Evolutionary conservation across 2,329 filamentous ascomycete species (phyloP).

Genomic region (Cercospora beticola): DNA sequence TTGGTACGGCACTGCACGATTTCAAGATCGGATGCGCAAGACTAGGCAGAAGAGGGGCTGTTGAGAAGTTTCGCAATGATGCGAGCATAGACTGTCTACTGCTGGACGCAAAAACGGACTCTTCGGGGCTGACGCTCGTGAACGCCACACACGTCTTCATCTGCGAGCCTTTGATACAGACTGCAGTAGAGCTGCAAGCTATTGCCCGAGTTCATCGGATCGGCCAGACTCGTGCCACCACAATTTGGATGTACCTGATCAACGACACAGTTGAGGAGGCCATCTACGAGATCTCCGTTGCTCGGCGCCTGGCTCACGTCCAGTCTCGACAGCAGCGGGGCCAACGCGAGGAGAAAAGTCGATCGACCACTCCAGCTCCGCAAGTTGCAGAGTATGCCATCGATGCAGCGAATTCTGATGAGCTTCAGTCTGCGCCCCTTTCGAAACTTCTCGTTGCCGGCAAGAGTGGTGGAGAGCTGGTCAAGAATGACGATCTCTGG

Average conservation of each 20-base stretch:
- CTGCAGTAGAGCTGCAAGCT: constrained; percentile 88
- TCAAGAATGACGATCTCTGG: constrained; percentile 79
- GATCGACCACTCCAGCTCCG: constrained; percentile 33
- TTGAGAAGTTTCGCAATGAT: constrained; percentile 74
- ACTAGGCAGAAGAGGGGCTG: constrained; percentile 68
- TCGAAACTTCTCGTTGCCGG: constrained; percentile 69
- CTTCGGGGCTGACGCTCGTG: constrained; percentile 85
- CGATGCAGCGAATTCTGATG: constrained; percentile 80
- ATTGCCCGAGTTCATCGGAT: constrained; percentile 95
- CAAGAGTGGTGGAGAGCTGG: constrained; percentile 72
- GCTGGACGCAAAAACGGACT: constrained; percentile 83
- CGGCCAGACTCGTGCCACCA: constrained; percentile 82
- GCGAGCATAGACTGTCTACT: constrained; percentile 76
- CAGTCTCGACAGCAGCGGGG: constrained; percentile 37
- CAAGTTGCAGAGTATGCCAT: constrained; percentile 57
- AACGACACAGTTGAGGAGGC: constrained; percentile 87
- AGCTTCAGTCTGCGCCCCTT: constrained; percentile 72
- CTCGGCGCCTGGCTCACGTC: constrained; percentile 75
- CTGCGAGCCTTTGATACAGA: constrained; percentile 90
- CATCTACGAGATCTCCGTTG: constrained; percentile 83
- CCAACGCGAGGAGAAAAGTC: constrained; percentile 30
- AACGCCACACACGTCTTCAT: constrained; percentile 93
- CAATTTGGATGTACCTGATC: constrained; percentile 94
- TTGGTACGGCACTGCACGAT: constrained; percentile 66
- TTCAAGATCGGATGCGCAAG: constrained; percentile 73